A percentile compares a stretch with the other conserved stretches of the same genome.
phyloP scores from a whole-genome alignment of 345 rosid species.

The Schrenkiella parvula region DNA sequence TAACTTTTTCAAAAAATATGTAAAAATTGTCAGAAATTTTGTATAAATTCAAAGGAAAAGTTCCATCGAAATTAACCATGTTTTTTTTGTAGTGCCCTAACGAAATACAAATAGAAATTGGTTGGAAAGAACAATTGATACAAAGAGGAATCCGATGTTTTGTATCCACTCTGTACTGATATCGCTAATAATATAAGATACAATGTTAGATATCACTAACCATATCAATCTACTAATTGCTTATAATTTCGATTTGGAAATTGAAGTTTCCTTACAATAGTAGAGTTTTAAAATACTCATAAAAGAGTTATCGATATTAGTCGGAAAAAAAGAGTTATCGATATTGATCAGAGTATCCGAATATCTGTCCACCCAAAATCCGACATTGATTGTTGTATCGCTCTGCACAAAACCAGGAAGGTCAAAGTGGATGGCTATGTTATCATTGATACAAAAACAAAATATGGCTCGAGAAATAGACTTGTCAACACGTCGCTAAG shows the following conservation, averaged over 20 bases:
- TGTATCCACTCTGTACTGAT: neutral
- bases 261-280: neutral
- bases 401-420: neutral
- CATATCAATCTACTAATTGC: too few relatives aligned
- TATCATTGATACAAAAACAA: neutral
- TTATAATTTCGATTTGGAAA: neutral
- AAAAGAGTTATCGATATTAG: neutral
- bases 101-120: too few relatives aligned
- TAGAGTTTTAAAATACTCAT: neutral
- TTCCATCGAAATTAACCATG: too few relatives aligned
- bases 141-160: neutral
- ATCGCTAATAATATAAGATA: neutral
- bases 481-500: neutral
- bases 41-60: too few relatives aligned
- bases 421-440: conserved; percentile 3
- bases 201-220: neutral
- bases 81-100: too few relatives aligned
- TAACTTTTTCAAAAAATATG: too few relatives aligned
- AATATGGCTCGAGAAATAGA: neutral
- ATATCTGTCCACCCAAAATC: neutral
- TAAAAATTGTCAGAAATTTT: too few relatives aligned
- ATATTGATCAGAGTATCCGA: neutral
- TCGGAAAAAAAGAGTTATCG: too few relatives aligned
- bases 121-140: neutral
- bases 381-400: neutral